These are phyloP conservation scores for Calonectria ilicicola DNA, from an alignment of 2,329 filamentous ascomycete genomes.

Conservation along the genomic window DNA sequence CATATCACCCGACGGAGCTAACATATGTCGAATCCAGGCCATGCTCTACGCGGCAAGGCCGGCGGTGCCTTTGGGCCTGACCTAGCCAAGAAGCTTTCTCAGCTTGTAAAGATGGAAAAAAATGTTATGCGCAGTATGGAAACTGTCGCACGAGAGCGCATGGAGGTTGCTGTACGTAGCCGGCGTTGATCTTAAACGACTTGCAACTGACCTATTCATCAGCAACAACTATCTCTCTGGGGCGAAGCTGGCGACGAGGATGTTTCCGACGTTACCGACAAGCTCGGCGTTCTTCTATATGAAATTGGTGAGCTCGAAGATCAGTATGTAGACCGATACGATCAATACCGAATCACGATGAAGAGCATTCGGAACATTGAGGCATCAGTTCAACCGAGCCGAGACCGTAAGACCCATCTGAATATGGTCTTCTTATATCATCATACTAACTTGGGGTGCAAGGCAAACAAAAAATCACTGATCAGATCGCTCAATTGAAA, in stretches of 20 bases:
- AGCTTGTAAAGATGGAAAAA: conserved; percentile 99
- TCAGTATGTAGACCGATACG: conserved; percentile 98
- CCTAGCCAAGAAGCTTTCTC: conserved; percentile 95
- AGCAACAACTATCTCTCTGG: conserved; percentile 99
- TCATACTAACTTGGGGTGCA: conserved; percentile 21
- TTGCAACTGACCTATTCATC: conserved; percentile 27
- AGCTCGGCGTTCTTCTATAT: conserved; percentile 96
- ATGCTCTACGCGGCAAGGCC: conserved; percentile 78
- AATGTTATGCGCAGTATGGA: conserved; percentile 99
- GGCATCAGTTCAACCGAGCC: conserved; percentile 96
- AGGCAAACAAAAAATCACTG: conserved; percentile 99
- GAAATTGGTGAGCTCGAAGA: conserved; percentile 99
- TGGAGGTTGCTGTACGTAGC: conserved; percentile 92
- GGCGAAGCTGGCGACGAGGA: conserved; percentile 96
- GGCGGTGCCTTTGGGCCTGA: conserved; percentile 86
- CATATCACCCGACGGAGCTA: conserved; percentile 10
- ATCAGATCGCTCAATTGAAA: conserved; percentile 98
- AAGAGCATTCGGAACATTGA: conserved; percentile 99
- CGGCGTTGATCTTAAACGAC: too few species aligned
- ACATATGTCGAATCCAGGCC: conserved; percentile 54
- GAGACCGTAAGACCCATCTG: conserved; percentile 80
- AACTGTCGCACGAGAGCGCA: conserved; percentile 92
- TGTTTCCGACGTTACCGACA: conserved; percentile 98
- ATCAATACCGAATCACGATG: conserved; percentile 98
- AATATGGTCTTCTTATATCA: not conserved